These are phyloP conservation scores for Atkinsonella texensis DNA, from an alignment of 2,329 filamentous ascomycete genomes.

Conservation along the genomic window DNA sequence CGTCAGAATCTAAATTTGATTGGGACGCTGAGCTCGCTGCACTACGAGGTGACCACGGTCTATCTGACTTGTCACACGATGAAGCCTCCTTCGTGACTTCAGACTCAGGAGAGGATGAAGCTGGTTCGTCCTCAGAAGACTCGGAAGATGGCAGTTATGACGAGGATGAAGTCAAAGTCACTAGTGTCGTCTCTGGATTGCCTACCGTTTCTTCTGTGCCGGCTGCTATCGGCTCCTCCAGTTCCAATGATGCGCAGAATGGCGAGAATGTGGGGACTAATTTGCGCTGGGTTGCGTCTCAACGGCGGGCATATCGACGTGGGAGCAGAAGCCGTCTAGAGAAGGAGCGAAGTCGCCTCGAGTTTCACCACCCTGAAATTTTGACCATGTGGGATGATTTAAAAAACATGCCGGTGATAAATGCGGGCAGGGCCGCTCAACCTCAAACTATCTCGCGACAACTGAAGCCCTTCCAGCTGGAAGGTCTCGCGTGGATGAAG, in stretches of 20 bases:
- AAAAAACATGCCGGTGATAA: slow-evolving; percentile 53
- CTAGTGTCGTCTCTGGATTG: background rate
- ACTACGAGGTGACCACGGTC: slow-evolving; percentile 9
- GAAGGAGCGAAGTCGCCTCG: slow-evolving; percentile 54
- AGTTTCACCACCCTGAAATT: slow-evolving; percentile 65
- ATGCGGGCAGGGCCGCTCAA: slow-evolving; percentile 30
- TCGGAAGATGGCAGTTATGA: background rate
- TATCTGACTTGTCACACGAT: slow-evolving; percentile 5
- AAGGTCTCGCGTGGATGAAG: slow-evolving; percentile 90
- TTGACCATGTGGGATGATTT: slow-evolving; percentile 76
- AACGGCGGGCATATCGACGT: slow-evolving; percentile 23
- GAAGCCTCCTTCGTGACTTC: slow-evolving; percentile 10
- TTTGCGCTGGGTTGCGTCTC: slow-evolving; percentile 12
- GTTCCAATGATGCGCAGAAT: slow-evolving; percentile 14
- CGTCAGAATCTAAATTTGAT: slow-evolving; percentile 15
- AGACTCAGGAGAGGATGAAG: slow-evolving; percentile 6
- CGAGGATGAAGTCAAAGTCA: background rate
- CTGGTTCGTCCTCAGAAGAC: slow-evolving; percentile 15
- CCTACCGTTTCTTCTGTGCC: slow-evolving; percentile 5
- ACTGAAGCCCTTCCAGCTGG: slow-evolving; percentile 86
- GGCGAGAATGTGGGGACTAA: slow-evolving; percentile 7
- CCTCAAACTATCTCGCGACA: slow-evolving; percentile 68
- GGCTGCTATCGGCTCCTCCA: slow-evolving; percentile 6
- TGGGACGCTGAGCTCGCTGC: slow-evolving; percentile 20
- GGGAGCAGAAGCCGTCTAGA: slow-evolving; percentile 16